Conservation (phyloP, 192 early-diverging fungal species). For the Phlyctochytrium bullatum region DNA sequence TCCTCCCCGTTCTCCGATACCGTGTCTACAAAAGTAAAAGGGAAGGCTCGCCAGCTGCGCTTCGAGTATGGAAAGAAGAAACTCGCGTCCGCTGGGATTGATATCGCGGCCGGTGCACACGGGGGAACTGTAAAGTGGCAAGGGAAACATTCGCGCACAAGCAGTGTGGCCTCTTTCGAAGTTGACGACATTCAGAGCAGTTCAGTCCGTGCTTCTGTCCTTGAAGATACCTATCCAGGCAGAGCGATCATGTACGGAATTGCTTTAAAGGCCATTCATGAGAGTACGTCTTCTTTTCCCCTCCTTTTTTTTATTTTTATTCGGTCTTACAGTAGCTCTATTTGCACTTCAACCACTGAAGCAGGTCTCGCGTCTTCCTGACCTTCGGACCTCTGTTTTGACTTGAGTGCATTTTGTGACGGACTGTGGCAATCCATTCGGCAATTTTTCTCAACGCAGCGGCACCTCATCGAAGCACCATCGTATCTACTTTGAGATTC, state of each 20-base stretch:
- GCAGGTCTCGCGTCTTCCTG: no score
- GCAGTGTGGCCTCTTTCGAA: neutral
- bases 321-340: no score
- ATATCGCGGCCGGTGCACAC: slow-evolving; percentile 18
- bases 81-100: slow-evolving; percentile 27
- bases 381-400: no score
- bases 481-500: no score
- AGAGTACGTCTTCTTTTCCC: no score
- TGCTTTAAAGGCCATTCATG: neutral
- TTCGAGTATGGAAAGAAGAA: slow-evolving; percentile 28
- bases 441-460: no score
- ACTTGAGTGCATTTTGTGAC: no score
- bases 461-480: no score
- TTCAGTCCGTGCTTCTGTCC: neutral
- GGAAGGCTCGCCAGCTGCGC: neutral
- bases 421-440: no score
- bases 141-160: neutral
- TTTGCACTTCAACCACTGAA: no score
- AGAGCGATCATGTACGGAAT: slow-evolving; percentile 1
- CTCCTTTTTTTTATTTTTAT: no score
- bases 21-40: neutral
- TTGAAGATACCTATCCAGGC: slow-evolving; percentile 1
- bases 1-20: neutral
- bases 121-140: slow-evolving; percentile 23
- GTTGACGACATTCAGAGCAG: neutral